Base-by-base conservation (phyloP, 129 eudicot genomes). In the Chrysanthemum seticuspe region DNA sequence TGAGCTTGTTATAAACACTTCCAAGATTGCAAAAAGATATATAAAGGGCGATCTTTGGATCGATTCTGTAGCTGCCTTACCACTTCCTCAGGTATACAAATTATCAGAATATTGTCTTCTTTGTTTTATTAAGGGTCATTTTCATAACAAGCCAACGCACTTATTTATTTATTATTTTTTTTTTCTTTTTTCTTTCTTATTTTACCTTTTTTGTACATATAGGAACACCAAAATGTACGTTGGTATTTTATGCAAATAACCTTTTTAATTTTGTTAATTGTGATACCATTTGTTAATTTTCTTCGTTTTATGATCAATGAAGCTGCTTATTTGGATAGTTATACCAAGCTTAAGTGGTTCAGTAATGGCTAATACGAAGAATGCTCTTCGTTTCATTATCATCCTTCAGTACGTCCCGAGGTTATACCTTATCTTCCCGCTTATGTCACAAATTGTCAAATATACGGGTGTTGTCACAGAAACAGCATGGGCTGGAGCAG, bases 401-500 rank as follows among this genome's bases (percentile, higher is more conserved):
- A 85, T 92, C 11, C 85, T 83, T 76, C 98, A 92, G 72, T 92
- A 89, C 65, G 55, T 92, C 16, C 98, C 96, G 1, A 82, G 96
- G 54, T 89, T 92, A 3, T 77, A 79, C 49, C 95, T 92, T 74
- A 87, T 89, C 60, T 86, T 75, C 76, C 97, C 97, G 13, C 82
- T 91, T 7, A 76, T 89, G 10, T 78, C 91, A 25, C 87, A 91
- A 77, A 91, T 91, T 48, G 89, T 86, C 51, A 83, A 86, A 83
- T 76, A 95, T 44, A 91, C 92, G 2, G 95, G 97, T 18, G 89
- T 88, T 50, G 91, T 91, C 25, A 88, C 97, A 29, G 87, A 85
- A 80, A 87, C 91, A 27, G 97, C 91, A 4, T 91, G 97, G 97
- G 95, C 91, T 48, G 97, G 95, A 65, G 97, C 97, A 40, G 95